phyloP scores from a whole-genome alignment of 306 rosid species.

The Herpetospermum pedunculosum region DNA sequence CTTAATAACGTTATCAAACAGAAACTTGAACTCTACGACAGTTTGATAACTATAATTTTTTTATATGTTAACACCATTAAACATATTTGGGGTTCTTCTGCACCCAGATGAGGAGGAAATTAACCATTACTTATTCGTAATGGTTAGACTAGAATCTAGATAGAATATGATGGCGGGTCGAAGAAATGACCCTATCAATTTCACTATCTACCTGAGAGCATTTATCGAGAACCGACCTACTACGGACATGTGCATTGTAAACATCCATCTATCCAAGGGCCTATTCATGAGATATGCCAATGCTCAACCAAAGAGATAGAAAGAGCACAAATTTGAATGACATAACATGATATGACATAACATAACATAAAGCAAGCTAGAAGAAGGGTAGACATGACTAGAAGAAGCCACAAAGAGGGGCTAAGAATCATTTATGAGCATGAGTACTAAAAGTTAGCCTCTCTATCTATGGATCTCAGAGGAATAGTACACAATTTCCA shows the following conservation, averaged over 20 bases:
- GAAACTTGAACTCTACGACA: too few relatives aligned
- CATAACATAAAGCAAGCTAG: background rate
- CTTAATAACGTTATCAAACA: too few relatives aligned
- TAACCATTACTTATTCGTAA: background rate
- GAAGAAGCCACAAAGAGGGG: background rate
- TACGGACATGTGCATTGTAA: background rate
- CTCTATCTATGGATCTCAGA: background rate
- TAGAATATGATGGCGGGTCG: background rate
- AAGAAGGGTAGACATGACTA: background rate
- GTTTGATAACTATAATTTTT: too few relatives aligned
- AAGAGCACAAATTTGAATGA: background rate
- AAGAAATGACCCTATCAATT: background rate
- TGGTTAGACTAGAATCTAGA: background rate
- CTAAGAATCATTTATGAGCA: background rate
- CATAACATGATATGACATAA: too few relatives aligned
- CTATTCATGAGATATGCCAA: background rate
- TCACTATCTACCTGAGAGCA: background rate
- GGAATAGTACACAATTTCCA: background rate
- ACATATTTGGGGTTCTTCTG: too few relatives aligned
- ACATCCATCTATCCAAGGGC: background rate
- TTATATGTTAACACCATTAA: too few relatives aligned
- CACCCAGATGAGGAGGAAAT: too few relatives aligned
- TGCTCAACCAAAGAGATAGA: background rate
- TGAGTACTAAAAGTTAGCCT: conserved; percentile 1
- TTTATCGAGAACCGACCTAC: background rate